Evolutionary conservation across 805 yeast genomes (phyloP).

Genomic region (Wickerhamiella dianesei): DNA sequence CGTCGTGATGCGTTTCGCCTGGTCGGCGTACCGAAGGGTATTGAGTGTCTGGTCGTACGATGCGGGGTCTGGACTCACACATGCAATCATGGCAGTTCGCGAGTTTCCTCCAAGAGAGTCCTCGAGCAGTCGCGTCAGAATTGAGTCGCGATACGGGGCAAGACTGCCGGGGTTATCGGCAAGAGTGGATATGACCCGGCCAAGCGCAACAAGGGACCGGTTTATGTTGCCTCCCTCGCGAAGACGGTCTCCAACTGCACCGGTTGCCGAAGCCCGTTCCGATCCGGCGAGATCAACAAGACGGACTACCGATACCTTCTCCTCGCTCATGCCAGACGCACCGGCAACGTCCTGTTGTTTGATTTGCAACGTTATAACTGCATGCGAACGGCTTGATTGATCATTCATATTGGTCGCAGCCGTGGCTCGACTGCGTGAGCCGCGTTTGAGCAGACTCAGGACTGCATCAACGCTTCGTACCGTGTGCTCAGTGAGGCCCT

Average conservation of each 20-base stretch:
- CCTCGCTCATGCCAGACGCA: constrained; percentile 26
- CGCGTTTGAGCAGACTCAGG: constrained; percentile 33
- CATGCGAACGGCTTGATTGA: constrained; percentile 66
- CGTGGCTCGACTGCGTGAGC: constrained; percentile 46
- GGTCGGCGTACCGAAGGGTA: constrained; percentile 64
- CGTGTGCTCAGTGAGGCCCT: constrained; percentile 41
- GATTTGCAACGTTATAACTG: constrained; percentile 52
- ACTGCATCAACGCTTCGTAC: constrained; percentile 42
- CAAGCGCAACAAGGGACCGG: constrained; percentile 63
- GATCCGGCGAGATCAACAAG: constrained; percentile 78
- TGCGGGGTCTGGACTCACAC: constrained; percentile 49
- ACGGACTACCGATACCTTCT: constrained; percentile 46
- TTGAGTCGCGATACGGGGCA: constrained; percentile 60
- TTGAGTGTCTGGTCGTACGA: constrained; percentile 68
- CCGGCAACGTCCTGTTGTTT: constrained; percentile 38
- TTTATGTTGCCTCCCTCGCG: constrained; percentile 69
- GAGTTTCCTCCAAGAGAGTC: constrained; percentile 75
- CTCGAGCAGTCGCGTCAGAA: constrained; percentile 58
- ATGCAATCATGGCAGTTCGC: constrained; percentile 80
- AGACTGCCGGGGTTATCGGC: constrained; percentile 25
- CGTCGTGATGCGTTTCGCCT: constrained; percentile 57
- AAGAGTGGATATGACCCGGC: constrained; percentile 46
- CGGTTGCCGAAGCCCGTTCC: constrained; percentile 52
- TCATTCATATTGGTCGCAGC: constrained; percentile 66
- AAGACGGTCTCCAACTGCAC: constrained; percentile 42